These are phyloP conservation scores for Balansia obtecta DNA, from an alignment of 2,329 filamentous ascomycete species.

Conservation along the genomic window DNA sequence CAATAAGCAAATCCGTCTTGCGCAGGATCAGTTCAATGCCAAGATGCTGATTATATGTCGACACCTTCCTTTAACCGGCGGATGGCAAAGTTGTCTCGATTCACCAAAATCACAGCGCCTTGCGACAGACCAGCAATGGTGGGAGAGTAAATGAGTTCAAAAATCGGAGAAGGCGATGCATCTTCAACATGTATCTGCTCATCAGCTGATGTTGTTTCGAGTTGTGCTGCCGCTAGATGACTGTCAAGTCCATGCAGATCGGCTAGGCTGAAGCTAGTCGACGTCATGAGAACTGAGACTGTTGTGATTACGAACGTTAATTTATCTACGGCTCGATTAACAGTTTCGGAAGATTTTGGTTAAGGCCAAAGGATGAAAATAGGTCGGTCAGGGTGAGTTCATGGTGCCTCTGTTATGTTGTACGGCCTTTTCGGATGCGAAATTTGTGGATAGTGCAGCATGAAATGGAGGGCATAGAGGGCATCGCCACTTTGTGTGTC, in stretches of 20 bases:
- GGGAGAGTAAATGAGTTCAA: slow-evolving; percentile 14
- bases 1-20: not conserved
- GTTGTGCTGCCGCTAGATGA: not conserved
- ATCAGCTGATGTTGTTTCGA: not conserved
- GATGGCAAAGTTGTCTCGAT: slow-evolving; percentile 9
- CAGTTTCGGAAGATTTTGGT: slow-evolving; percentile 11
- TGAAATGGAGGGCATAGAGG: slow-evolving; percentile 18
- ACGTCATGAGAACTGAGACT: slow-evolving; percentile 1
- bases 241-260: not conserved
- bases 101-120: slow-evolving; percentile 18
- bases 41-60: slow-evolving; percentile 8
- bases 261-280: slow-evolving; percentile 3
- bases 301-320: slow-evolving; percentile 12
- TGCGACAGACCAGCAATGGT: slow-evolving; percentile 14
- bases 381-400: slow-evolving; percentile 18
- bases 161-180: slow-evolving; percentile 7
- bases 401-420: slow-evolving; percentile 18
- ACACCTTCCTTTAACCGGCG: slow-evolving; percentile 12
- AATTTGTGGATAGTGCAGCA: slow-evolving; percentile 17
- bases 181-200: slow-evolving; percentile 12
- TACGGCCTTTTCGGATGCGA: slow-evolving; percentile 14
- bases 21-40: slow-evolving; percentile 8
- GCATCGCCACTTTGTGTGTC: slow-evolving; percentile 19
- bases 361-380: slow-evolving; percentile 11
- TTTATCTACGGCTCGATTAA: slow-evolving; percentile 11